These are phyloP conservation scores for Apiospora koreana DNA, from an alignment of 2,329 filamentous ascomycete species.

Conservation along the genomic window DNA sequence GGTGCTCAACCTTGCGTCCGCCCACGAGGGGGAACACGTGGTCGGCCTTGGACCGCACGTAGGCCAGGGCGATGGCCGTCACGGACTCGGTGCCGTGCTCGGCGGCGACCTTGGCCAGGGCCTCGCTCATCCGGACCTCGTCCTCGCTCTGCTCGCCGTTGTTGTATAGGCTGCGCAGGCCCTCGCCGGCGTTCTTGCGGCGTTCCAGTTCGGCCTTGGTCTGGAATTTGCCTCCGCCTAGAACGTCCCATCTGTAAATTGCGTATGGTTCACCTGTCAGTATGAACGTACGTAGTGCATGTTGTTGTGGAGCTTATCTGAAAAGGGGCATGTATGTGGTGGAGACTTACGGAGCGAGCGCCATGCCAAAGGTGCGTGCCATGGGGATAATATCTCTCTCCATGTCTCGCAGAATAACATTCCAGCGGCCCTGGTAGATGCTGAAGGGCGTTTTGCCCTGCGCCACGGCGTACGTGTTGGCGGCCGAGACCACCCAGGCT, in stretches of 20 bases:
- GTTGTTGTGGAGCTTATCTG: background rate
- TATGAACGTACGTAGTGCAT: too few relatives aligned
- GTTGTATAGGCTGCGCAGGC: conserved; percentile 31
- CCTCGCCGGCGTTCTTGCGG: conserved; percentile 37
- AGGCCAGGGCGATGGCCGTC: conserved; percentile 57
- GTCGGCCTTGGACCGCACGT: conserved; percentile 46
- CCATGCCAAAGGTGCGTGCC: conserved; percentile 47
- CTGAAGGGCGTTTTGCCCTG: conserved; percentile 38
- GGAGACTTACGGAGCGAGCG: conserved; percentile 42
- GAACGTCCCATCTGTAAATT: conserved; percentile 49
- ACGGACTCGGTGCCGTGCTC: conserved; percentile 54
- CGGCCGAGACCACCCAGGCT: conserved; percentile 40
- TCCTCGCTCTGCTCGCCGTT: conserved; percentile 43
- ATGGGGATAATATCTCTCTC: conserved; percentile 46
- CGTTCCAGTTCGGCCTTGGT: conserved; percentile 33
- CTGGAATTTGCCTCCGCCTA: conserved; percentile 52
- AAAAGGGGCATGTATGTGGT: too few relatives aligned
- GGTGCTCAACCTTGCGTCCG: conserved; percentile 50
- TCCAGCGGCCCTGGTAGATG: conserved; percentile 44
- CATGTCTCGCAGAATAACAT: conserved; percentile 34
- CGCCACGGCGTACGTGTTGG: conserved; percentile 39
- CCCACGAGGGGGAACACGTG: conserved; percentile 54
- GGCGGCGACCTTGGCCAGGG: conserved; percentile 59
- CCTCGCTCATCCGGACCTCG: conserved; percentile 54
- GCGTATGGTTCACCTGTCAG: background rate